These are phyloP conservation scores for Mycena indigotica DNA, from an alignment of 768 basidiomycete genomes.

Conservation along the genomic window DNA sequence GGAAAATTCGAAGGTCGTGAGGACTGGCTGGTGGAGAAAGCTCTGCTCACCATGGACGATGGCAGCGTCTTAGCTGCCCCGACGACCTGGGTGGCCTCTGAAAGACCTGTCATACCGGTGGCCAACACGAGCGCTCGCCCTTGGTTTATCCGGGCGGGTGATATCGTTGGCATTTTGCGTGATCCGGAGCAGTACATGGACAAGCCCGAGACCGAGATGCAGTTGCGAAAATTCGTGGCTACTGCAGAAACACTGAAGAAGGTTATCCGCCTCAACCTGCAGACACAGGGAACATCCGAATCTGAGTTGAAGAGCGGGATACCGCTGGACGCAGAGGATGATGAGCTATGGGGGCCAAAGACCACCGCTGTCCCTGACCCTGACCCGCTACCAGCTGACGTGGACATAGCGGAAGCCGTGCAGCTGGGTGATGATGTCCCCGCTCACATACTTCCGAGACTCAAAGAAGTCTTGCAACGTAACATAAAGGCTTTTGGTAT, in stretches of 20 bases:
- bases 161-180: conserved; percentile 2
- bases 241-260: conserved; percentile 2
- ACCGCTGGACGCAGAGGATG: background rate
- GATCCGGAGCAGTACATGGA: conserved; percentile 3
- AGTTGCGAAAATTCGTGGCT: background rate
- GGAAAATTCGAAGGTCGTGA: conserved; percentile 10
- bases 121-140: conserved; percentile 1
- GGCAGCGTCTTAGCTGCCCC: conserved; percentile 2
- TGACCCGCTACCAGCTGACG: background rate
- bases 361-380: conserved; percentile 23
- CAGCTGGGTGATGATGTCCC: conserved; percentile 25
- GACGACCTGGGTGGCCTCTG: background rate
- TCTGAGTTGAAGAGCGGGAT: too few species aligned
- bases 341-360: conserved; percentile 24
- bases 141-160: background rate
- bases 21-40: conserved; percentile 25
- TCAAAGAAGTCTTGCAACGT: conserved; percentile 13
- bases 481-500: conserved; percentile 25
- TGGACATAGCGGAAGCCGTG: conserved; percentile 10
- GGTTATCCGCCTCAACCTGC: background rate
- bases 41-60: conserved; percentile 6
- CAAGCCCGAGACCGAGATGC: background rate
- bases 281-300: background rate
- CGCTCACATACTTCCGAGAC: background rate
- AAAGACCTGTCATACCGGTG: background rate